Evolutionary conservation across 257 asterid species (phyloP), one percentile per base, ranked within the genome.

Genomic region (Parsonsia alboflavescens): DNA sequence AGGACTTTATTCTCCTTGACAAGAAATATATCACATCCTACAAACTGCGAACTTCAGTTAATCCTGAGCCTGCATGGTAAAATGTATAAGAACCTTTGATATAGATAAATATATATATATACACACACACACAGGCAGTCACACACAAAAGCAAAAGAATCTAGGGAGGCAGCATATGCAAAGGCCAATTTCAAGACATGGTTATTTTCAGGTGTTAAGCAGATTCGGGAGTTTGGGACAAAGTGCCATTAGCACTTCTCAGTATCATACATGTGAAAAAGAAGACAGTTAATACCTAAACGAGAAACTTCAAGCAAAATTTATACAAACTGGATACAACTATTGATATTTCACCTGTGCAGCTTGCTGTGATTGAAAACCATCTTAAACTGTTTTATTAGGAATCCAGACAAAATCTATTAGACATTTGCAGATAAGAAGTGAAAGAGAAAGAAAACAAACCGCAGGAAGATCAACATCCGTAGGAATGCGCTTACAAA

Each of bases 391-490:
- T 61, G 41, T 28, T 61, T 61, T 5, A 12, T 61, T 21, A 61
- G 44, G n/a, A 5, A 24, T 13, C 67, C 44, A 30, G 10, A 12
- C 67, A 61, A 24, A 28, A 61, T 28, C 21, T 28, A 61, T 59
- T 15, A 28, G 67, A 42, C 39, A 26, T 36, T 15, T 28, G 33
- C 28, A 59, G 46, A 17, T 26, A n/a, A 63, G 71, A 77, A 76
- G 81, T 36, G 75, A 68, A 88, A 66, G 81, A 58, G 76, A 82
- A 84, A 84, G 91, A 54, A 78, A 72, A 85, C 82, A 33, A 74
- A 95, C 98, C 77, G 96, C 97, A 62, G 99, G 98, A 80, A 95
- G 89, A 84, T 95, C 99, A 52, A 95, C 96, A 80, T 92, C 99
- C 28, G 99, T 92, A 54, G 99, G 99, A 78, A 95, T 92, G 77